Evolutionary conservation across 1,284 basidiomycete species (phyloP), one percentile per base, ranked within the genome.

Genomic region (Cutaneotrichosporon cyanovorans): DNA sequence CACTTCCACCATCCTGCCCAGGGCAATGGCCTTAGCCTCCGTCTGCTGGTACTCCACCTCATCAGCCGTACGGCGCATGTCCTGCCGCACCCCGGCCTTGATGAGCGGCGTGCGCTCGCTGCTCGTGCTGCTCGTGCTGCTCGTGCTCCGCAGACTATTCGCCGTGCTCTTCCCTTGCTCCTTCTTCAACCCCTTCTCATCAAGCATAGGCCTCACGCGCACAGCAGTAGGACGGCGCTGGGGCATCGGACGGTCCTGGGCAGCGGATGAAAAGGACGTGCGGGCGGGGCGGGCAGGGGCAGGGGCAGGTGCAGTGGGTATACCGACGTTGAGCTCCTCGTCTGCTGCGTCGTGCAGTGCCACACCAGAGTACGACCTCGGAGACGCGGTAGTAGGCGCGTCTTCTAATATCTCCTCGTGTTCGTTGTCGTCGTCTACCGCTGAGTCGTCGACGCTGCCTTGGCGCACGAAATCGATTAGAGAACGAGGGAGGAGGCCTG

Each of bases 41-140:
- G 51, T 35, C 25, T 33, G 37, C 25, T 28, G 25, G 8, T 42
- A 33, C 15, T 46, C 41, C 10, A 51, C 49, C 19, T 59, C 45
- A 5, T 56, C 57, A n/a, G 37, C 33, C 5, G 58, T 58, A n/a
- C 51, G 59, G 15, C 61, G 40, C 1, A 57, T 37, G 57, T 68
- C 66, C 23, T 59, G 58, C 39, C 60, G 61, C 9, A 70, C 65
- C 1, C 66, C 66, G 6, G 63, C 40, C 40, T 68, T 70, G 57
- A 70, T 66, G 49, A 70, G 55, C 32, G 66, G 68, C 12, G 66
- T 66, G 21, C 65, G 46, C 51, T 70, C 68, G 12, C 25, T 12
- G 12, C 25, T 28, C 8, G 8, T 12, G 25, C 8, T 28, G 10
- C 16, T 39, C 20, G 41, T 21, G 40, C 25, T 22, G 19, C 15